Base-by-base conservation (phyloP, 768 basidiomycete species). In the Collybia mongolica region DNA sequence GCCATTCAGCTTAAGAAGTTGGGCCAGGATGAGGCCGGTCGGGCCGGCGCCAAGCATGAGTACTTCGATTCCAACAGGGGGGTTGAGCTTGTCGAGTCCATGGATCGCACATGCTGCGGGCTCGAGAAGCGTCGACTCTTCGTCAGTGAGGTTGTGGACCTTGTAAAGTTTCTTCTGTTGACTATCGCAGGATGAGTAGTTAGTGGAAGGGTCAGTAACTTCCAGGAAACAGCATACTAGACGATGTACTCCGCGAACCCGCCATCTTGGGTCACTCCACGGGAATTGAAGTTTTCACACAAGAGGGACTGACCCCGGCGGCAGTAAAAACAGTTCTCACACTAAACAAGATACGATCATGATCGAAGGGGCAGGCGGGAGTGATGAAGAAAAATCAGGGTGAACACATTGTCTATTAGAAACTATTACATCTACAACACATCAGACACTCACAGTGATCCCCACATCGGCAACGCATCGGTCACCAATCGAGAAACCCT, bases 41-140 rank as follows among this genome's bases (percentile, higher is more conserved):
- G 93, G 92, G 11, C 93, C 93, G n/a, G 93, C 89, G 44, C 93
- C 93, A 40, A 94, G 76, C 29, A 95, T 73, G 46, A 96, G 81
- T 17, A 88, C 91, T 44, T 93, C 90, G 36, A 88, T 73, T 22
- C 93, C 93, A 51, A 93, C 89, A 3, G 86, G 82, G 1, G 90
- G 85, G 49, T 74, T 80, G 49, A 96, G 81, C 66, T 92, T 91
- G 70, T 96, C 93, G 54, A 94, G 83, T 5, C 93, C 93, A 65
- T 96, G 93, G 44, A 96, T 82, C 26, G 93, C 93, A 57, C 93
- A 96, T 5, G 93, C 86, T 3, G 91, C 90, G 36, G 93, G 93
- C 63, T 95, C 93, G 29, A 94, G 76, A 17, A 96, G 81, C 2
- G 90, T 93, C 1, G 92, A 83, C 55, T 94, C 92, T 59, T 91